Evolutionary conservation across 768 basidiomycete species (phyloP).

Genomic region (Kwoniella sp.): DNA sequence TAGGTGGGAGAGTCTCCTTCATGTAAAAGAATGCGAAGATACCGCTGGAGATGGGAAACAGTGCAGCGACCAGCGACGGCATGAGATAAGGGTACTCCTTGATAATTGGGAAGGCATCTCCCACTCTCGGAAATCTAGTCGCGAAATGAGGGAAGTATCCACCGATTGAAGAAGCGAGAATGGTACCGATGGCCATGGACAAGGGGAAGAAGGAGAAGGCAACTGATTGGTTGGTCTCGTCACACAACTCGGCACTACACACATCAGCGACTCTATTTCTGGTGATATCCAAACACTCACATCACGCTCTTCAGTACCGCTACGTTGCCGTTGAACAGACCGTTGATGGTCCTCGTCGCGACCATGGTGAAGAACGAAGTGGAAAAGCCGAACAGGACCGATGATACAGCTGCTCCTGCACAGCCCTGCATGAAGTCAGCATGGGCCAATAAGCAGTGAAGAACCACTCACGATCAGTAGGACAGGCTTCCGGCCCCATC

Average conservation of each 20-base stretch:
- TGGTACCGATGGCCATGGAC: slow-evolving; percentile 28
- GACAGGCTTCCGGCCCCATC: slow-evolving; percentile 36
- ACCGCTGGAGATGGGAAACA: slow-evolving; percentile 27
- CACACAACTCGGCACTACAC: slow-evolving; percentile 32
- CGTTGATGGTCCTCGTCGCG: slow-evolving; percentile 27
- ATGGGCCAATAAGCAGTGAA: neutral
- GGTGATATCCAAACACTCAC: slow-evolving; percentile 18
- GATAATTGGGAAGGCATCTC: slow-evolving; percentile 26
- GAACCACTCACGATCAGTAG: slow-evolving; percentile 27
- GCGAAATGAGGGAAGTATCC: slow-evolving; percentile 25
- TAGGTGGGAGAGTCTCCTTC: slow-evolving; percentile 35
- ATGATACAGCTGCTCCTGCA: slow-evolving; percentile 29
- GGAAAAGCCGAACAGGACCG: slow-evolving; percentile 37
- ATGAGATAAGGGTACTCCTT: slow-evolving; percentile 32
- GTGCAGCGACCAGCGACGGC: slow-evolving; percentile 26
- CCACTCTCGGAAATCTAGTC: slow-evolving; percentile 3
- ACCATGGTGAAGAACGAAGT: slow-evolving; percentile 26
- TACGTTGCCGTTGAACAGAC: slow-evolving; percentile 37
- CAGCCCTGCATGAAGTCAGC: slow-evolving; percentile 30
- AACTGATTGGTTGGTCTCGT: slow-evolving; percentile 36
- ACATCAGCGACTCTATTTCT: neutral
- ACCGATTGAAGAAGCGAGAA: slow-evolving; percentile 37
- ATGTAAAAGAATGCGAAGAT: slow-evolving; percentile 26
- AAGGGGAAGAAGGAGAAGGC: slow-evolving; percentile 42
- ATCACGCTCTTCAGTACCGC: slow-evolving; percentile 35